phyloP scores from a whole-genome alignment of 305 asterid genomes.

The Solanum hybrid region DNA sequence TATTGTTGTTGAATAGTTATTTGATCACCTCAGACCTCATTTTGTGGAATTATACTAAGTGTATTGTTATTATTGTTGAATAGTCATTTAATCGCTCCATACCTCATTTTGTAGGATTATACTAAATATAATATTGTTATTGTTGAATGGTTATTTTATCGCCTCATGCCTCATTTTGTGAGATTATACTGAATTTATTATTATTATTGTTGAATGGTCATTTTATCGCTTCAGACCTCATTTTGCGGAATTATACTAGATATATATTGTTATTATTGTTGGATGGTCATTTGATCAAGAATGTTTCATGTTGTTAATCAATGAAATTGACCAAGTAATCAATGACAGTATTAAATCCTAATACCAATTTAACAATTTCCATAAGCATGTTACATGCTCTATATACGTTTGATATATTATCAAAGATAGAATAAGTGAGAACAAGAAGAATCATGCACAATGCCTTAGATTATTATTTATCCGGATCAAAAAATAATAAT shows the following conservation, averaged over 20 bases:
- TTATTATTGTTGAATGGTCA: background rate
- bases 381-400: background rate
- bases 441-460: background rate
- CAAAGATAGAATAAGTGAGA: background rate
- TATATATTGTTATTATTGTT: background rate
- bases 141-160: background rate
- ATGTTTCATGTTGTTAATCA: background rate
- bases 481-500: too few relatives aligned
- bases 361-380: background rate
- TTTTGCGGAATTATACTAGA: background rate
- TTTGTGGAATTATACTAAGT: background rate
- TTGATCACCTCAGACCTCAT: background rate
- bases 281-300: background rate
- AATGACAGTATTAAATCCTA: background rate
- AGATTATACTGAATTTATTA: background rate
- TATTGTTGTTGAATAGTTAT: background rate
- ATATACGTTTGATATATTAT: background rate
- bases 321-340: background rate
- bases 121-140: background rate
- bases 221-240: accelerated
- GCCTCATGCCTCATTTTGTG: background rate
- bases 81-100: accelerated
- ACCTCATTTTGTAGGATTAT: background rate
- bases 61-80: background rate
- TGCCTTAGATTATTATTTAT: background rate